Base-by-base conservation (phyloP, 331 rosid genomes). In the Quercus phellos region DNA sequence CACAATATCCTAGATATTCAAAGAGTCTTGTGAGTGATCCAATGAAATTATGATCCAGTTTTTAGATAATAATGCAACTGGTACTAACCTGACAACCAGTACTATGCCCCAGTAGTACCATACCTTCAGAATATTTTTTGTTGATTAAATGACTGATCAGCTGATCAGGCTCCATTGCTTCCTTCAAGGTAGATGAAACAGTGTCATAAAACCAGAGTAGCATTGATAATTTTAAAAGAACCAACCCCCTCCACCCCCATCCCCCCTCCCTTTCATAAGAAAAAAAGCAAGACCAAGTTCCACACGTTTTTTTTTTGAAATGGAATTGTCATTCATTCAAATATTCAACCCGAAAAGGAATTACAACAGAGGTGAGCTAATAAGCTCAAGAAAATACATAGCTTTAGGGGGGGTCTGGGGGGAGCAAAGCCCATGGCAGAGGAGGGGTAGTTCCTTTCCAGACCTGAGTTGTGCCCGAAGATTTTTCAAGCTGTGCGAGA, bases 121-220 rank as follows among this genome's bases (percentile, higher is more conserved):
- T 98, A 53, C 99, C 99, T 89, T 95, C 99, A 22, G 98, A 95
- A 75, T 92, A 98, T 87, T 95, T 97, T 87, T 95, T 95, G 91
- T 95, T 95, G 70, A 95, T 95, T 76, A 95, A 82, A 84, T 91
- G 83, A 82, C 91, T 91, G 80, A 95, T 84, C 77, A 91, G 87
- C 85, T 88, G 98, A 90, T 95, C 99, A 77, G 92, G 88, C 81
- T 94, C 99, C 86, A 81, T 82, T 3, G 97, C 96, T 51, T 95
- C 99, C 99, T 95, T 85, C 84, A 81, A 77, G 50, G 74, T 54
- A 70, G 78, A 92, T 67, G 51, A 29, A 34, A 72, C 14, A 14
- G 22, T 7, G 67, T 56, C 55, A 74, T 54, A 59, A 83, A 70
- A 60, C 42, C 7, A 35, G 42, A 35, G 42, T 58, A 69, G 35